Conservation (phyloP, 2,329 filamentous ascomycete species). For the Colletotrichum sp. region DNA sequence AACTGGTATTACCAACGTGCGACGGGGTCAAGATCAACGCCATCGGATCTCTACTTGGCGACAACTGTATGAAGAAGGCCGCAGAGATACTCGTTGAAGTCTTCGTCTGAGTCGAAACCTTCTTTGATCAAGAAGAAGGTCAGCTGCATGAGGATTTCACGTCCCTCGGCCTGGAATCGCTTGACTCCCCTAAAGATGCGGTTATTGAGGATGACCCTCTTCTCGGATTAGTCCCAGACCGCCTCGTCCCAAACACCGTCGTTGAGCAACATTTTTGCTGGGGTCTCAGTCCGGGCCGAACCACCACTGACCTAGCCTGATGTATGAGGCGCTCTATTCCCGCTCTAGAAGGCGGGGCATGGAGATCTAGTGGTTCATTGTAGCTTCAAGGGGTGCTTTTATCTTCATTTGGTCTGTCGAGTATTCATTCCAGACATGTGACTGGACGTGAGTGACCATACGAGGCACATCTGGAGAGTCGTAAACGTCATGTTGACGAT, state of each 20-base stretch:
- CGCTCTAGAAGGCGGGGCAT: not conserved
- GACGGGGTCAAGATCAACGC: not conserved
- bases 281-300: not conserved
- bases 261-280: fast-evolving
- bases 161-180: not conserved
- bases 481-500: fast-evolving
- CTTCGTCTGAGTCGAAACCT: not conserved
- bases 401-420: not conserved
- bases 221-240: not conserved
- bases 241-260: not conserved
- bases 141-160: not conserved
- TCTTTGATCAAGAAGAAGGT: not conserved
- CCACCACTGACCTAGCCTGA: not conserved
- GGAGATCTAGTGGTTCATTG: not conserved
- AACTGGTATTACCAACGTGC: not conserved
- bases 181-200: not conserved
- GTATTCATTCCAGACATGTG: not conserved
- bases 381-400: not conserved
- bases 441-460: not conserved
- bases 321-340: not conserved
- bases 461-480: not conserved
- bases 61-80: not conserved
- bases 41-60: too few species aligned
- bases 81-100: not conserved
- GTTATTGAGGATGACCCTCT: not conserved